phyloP scores from a whole-genome alignment of 495 filamentous ascomycete genomes.

The Amniculicola lignicola region DNA sequence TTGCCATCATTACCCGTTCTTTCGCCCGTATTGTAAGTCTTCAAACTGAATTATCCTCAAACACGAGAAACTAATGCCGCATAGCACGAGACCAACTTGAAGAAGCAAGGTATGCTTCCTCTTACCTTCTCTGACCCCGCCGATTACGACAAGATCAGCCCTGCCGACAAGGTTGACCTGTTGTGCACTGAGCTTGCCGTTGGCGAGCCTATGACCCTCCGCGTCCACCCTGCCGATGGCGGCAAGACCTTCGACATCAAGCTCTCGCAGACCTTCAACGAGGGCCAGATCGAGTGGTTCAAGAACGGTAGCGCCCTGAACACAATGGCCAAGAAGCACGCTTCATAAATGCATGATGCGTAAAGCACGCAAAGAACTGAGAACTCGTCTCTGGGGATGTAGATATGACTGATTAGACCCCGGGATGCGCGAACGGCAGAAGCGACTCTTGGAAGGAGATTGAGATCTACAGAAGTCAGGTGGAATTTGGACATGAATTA shows the following conservation, averaged over 20 bases:
- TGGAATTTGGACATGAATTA: not conserved
- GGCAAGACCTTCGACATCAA: constrained; percentile 69
- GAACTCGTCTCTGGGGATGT: constrained; percentile 23
- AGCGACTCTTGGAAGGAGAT: constrained; percentile 7
- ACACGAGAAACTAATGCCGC: constrained; percentile 16
- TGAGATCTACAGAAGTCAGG: not conserved
- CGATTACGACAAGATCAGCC: constrained; percentile 96
- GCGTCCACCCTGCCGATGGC: constrained; percentile 85
- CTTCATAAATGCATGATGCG: constrained; percentile 12
- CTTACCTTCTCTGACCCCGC: constrained; percentile 90
- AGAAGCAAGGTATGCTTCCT: constrained; percentile 99
- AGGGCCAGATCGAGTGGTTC: constrained; percentile 96
- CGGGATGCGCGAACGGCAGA: not conserved
- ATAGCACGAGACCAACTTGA: constrained; percentile 96
- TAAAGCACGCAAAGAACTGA: not conserved
- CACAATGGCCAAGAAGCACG: constrained; percentile 80
- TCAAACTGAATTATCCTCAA: not conserved
- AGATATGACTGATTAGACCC: constrained; percentile 8
- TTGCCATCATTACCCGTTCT: constrained; percentile 92
- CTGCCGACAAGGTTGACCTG: constrained; percentile 87
- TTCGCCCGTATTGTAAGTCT: constrained; percentile 85
- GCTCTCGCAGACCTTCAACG: constrained; percentile 95
- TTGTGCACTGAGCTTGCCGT: constrained; percentile 87
- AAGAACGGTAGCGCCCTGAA: constrained; percentile 94
- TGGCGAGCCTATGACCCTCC: constrained; percentile 89